Evolutionary conservation across 768 basidiomycete genomes (phyloP).

Genomic region (Clavulina sp.): DNA sequence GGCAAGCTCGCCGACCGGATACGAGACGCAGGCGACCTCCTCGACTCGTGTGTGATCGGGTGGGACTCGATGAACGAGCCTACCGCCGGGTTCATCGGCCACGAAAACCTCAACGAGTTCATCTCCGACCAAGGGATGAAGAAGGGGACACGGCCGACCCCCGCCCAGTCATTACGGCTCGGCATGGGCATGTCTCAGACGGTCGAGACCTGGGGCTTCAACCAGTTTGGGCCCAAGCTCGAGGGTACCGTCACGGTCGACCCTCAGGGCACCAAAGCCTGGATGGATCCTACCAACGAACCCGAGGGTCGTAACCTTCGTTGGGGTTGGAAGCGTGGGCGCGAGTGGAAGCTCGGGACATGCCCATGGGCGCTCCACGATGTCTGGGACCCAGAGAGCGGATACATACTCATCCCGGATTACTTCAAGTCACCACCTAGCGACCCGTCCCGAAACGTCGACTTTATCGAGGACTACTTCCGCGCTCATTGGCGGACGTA

Average conservation of each 20-base stretch:
- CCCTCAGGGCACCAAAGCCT: conserved; percentile 62
- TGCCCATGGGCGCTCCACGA: conserved; percentile 81
- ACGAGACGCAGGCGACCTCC: conserved; percentile 49
- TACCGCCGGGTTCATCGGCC: conserved; percentile 61
- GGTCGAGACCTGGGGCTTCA: conserved; percentile 70
- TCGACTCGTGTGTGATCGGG: conserved; percentile 81
- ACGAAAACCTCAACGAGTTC: conserved; percentile 46
- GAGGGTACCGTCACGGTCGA: conserved; percentile 67
- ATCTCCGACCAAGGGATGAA: conserved; percentile 56
- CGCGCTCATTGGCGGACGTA: conserved; percentile 47
- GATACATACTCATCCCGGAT: conserved; percentile 45
- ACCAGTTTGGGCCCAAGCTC: conserved; percentile 54
- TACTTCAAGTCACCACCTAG: conserved; percentile 48
- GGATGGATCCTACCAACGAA: conserved; percentile 40
- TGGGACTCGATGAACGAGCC: conserved; percentile 98
- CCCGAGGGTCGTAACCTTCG: conserved; percentile 35
- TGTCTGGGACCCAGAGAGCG: conserved; percentile 65
- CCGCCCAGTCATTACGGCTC: conserved; percentile 64
- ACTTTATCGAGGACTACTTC: conserved; percentile 71
- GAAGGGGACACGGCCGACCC: conserved; percentile 77
- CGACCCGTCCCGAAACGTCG: conserved; percentile 20
- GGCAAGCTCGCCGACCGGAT: conserved; percentile 62
- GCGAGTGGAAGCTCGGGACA: conserved; percentile 52
- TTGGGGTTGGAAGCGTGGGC: conserved; percentile 75
- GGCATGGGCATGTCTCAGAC: conserved; percentile 78